These are phyloP conservation scores for Russula sp. DNA, from an alignment of 768 basidiomycete species.

Conservation along the genomic window DNA sequence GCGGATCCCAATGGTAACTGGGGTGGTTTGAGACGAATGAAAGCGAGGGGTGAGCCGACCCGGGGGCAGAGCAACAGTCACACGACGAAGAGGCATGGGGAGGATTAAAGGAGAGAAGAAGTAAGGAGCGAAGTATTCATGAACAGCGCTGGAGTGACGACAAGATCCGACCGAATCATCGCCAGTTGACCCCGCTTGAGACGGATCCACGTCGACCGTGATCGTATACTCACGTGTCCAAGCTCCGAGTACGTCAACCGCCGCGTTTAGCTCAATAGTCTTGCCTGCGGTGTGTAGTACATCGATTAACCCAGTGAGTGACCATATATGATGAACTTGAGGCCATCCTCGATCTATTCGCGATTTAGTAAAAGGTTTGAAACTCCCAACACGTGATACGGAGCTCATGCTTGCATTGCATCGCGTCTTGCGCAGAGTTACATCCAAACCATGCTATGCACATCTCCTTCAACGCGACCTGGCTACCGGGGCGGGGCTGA, in stretches of 20 bases:
- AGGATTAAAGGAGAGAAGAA: background rate
- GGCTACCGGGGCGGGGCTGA: background rate
- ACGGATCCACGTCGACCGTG: background rate
- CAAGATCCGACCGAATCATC: constrained; percentile 1
- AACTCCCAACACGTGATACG: too few species aligned
- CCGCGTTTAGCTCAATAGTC: too few species aligned
- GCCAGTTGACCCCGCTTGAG: background rate
- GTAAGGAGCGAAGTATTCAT: background rate
- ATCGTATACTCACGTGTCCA: background rate
- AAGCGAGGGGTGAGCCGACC: background rate
- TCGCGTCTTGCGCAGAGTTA: background rate
- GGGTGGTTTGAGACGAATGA: constrained; percentile 10
- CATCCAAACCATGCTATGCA: constrained; percentile 5
- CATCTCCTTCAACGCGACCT: constrained; percentile 6
- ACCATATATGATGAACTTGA: too few species aligned
- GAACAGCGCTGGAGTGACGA: background rate
- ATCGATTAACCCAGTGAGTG: too few species aligned
- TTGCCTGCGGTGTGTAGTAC: too few species aligned
- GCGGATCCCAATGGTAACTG: constrained; percentile 53
- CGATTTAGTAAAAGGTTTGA: too few species aligned
- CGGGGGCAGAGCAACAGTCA: constrained; percentile 14
- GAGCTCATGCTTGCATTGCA: constrained; percentile 6
- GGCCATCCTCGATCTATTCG: too few species aligned
- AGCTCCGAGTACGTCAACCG: background rate
- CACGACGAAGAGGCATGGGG: constrained; percentile 26